Conservation (phyloP, 768 basidiomycete genomes). For the Sistotremastrum suecicum region DNA sequence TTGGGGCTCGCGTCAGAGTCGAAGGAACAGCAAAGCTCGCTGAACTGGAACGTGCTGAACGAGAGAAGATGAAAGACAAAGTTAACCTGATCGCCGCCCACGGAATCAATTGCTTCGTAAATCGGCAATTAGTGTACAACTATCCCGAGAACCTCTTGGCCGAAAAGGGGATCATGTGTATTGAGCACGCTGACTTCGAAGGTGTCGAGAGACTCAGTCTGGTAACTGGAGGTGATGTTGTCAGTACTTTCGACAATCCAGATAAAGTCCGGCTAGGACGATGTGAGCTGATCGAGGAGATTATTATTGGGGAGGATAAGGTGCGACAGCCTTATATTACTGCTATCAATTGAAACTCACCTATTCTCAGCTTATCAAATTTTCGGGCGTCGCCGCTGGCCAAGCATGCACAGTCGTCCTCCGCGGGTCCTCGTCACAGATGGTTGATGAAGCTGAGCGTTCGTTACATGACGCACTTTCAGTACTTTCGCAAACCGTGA, state of each 20-base stretch:
- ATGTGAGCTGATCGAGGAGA: conserved; percentile 94
- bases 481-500: conserved; percentile 93
- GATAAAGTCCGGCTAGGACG: conserved; percentile 85
- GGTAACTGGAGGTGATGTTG: conserved; percentile 96
- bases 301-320: conserved; percentile 99
- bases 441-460: conserved; percentile 98
- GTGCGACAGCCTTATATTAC: conserved; percentile 25
- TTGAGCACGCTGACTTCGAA: conserved; percentile 98
- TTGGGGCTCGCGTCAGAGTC: conserved; percentile 91
- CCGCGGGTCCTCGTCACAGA: conserved; percentile 93
- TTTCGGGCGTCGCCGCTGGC: conserved; percentile 96
- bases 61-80: conserved; percentile 99
- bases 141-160: conserved; percentile 94
- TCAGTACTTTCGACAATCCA: conserved; percentile 86
- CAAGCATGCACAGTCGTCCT: conserved; percentile 97
- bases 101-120: conserved; percentile 95
- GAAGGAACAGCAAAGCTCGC: conserved; percentile 94
- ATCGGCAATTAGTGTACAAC: conserved; percentile 98
- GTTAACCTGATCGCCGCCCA: conserved; percentile 88
- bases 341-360: not conserved
- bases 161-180: conserved; percentile 88
- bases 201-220: conserved; percentile 92
- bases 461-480: conserved; percentile 96
- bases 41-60: conserved; percentile 93
- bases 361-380: conserved; percentile 80